phyloP scores from a whole-genome alignment of 768 basidiomycete genomes.

The Leucocoprinus birnbaumii region DNA sequence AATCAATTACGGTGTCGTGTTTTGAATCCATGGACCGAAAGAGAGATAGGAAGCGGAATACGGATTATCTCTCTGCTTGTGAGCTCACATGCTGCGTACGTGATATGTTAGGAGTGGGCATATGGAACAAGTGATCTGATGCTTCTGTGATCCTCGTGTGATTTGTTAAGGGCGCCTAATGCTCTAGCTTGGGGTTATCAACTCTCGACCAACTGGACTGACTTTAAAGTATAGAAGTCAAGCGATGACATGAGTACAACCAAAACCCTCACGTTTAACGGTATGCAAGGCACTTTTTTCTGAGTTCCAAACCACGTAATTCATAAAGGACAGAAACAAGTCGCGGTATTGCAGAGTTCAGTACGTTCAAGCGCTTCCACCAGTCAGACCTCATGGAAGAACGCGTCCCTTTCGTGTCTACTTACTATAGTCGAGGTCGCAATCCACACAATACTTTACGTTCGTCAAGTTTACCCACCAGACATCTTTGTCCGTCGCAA shows the following conservation, averaged over 20 bases:
- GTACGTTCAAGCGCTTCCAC: slow-evolving; percentile 33
- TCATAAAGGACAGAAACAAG: slow-evolving; percentile 47
- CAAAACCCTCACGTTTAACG: slow-evolving; percentile 26
- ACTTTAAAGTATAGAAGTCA: not conserved
- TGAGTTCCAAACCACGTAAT: not conserved
- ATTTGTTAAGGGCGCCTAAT: too few relatives aligned
- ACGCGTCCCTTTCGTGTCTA: not conserved
- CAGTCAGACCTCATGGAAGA: not conserved
- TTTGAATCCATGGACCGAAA: too few relatives aligned
- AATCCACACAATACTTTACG: slow-evolving; percentile 88
- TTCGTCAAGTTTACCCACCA: slow-evolving; percentile 86
- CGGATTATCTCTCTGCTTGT: not conserved
- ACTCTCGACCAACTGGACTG: too few relatives aligned
- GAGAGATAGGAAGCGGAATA: too few relatives aligned
- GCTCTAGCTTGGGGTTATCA: too few relatives aligned
- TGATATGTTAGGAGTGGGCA: not conserved
- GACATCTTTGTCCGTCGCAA: slow-evolving; percentile 84
- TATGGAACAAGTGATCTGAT: not conserved
- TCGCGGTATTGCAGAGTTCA: slow-evolving; percentile 67
- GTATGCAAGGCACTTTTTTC: slow-evolving; percentile 15
- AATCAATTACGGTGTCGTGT: too few relatives aligned
- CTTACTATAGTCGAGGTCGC: slow-evolving; percentile 79
- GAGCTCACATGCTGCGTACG: not conserved
- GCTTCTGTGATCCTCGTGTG: too few relatives aligned
- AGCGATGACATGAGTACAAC: slow-evolving; percentile 13